A percentile compares a stretch with the other conserved stretches of the same genome.
Evolutionary conservation across 192 early-diverging fungal species (phyloP).

Genomic region (Backusella liffmaniae): DNA sequence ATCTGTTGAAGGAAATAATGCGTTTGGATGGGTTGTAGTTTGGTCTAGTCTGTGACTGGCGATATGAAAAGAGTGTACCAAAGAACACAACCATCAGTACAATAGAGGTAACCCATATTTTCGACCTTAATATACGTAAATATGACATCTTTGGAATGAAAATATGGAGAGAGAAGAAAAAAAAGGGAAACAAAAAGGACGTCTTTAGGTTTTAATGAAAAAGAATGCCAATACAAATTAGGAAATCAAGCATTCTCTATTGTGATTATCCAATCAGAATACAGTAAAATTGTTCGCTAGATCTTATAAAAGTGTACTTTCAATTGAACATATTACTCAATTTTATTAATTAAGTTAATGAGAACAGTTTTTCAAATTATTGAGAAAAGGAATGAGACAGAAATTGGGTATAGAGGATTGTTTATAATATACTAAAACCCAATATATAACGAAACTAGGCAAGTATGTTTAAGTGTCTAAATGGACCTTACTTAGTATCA

Average conservation of each 20-base stretch:
- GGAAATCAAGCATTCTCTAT: background rate
- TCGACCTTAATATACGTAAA: constrained; percentile 1
- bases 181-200: background rate
- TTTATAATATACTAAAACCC: too few relatives aligned
- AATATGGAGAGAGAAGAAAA: background rate
- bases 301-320: too few relatives aligned
- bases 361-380: too few relatives aligned
- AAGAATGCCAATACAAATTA: background rate
- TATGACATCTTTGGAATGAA: background rate
- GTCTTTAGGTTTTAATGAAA: background rate
- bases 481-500: too few relatives aligned
- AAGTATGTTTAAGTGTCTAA: too few relatives aligned
- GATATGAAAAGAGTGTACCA: background rate
- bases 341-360: too few relatives aligned
- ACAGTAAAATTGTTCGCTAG: background rate
- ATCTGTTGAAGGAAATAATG: background rate
- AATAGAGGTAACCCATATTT: background rate
- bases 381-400: too few relatives aligned
- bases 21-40: background rate
- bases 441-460: too few relatives aligned
- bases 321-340: too few relatives aligned
- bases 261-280: background rate
- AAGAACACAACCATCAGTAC: background rate
- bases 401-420: too few relatives aligned
- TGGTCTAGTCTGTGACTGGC: background rate